These are phyloP conservation scores for Calcarisporium arbuscula DNA, from an alignment of 2,329 filamentous ascomycete species.

Conservation along the genomic window DNA sequence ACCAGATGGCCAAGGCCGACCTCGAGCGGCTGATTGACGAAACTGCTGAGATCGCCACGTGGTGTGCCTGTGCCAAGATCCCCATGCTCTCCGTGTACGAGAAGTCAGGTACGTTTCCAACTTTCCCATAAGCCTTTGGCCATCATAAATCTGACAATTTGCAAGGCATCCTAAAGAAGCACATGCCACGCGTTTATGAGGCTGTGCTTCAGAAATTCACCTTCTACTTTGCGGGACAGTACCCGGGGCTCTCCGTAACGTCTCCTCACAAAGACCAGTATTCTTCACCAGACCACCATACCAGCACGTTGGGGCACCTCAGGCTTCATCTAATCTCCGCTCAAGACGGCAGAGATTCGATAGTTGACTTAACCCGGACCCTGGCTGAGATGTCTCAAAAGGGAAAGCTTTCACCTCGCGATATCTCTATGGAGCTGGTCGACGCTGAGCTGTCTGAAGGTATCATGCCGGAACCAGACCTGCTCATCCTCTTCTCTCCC, in stretches of 20 bases:
- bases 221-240: slow-evolving; percentile 75
- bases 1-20: slow-evolving; percentile 63
- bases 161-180: slow-evolving; percentile 81
- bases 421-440: slow-evolving; percentile 80
- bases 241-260: slow-evolving; percentile 60
- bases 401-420: slow-evolving; percentile 70
- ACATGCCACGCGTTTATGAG: slow-evolving; percentile 78
- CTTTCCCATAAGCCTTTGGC: not conserved
- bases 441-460: slow-evolving; percentile 77
- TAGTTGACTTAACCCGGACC: slow-evolving; percentile 93
- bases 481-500: slow-evolving; percentile 81
- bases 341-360: slow-evolving; percentile 84
- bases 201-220: slow-evolving; percentile 73
- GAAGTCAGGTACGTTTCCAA: slow-evolving; percentile 61
- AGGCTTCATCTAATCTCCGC: slow-evolving; percentile 73
- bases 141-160: slow-evolving; percentile 11
- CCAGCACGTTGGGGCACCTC: slow-evolving; percentile 35
- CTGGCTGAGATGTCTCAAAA: slow-evolving; percentile 92
- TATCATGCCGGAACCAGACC: slow-evolving; percentile 83
- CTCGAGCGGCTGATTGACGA: slow-evolving; percentile 83
- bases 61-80: slow-evolving; percentile 87
- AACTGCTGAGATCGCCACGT: slow-evolving; percentile 84
- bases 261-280: slow-evolving; percentile 35
- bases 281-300: slow-evolving; percentile 18
- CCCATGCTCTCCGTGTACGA: slow-evolving; percentile 87